phyloP scores from a whole-genome alignment of 176 grass and related monocot genomes.

The Oryza officinalis region DNA sequence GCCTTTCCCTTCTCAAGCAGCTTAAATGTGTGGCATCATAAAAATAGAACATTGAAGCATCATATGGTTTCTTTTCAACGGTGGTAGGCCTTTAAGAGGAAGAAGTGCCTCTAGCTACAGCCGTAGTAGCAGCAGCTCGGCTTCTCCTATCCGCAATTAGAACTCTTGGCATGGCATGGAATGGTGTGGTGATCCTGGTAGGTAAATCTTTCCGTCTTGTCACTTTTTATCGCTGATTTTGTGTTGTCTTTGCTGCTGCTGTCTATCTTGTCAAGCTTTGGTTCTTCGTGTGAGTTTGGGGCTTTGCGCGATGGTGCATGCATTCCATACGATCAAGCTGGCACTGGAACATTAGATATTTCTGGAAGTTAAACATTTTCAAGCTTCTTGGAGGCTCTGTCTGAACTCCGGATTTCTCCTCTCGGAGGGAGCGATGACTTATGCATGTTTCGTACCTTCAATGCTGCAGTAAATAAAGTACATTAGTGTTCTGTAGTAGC shows the following conservation, averaged over 20 bases:
- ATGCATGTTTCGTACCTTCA: not conserved
- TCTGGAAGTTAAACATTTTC: not conserved
- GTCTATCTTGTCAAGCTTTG: not conserved
- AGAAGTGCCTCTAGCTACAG: slow-evolving; percentile 52
- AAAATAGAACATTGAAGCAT: not conserved
- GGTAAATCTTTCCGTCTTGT: slow-evolving; percentile 49
- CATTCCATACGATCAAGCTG: not conserved
- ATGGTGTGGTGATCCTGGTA: slow-evolving; percentile 12
- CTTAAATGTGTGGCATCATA: not conserved
- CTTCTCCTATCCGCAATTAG: slow-evolving; percentile 42
- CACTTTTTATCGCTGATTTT: not conserved
- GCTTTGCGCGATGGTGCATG: not conserved
- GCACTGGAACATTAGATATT: not conserved
- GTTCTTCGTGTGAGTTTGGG: slow-evolving; percentile 15
- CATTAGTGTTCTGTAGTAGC: not conserved
- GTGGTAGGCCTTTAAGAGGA: slow-evolving; percentile 56
- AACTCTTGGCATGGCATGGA: not conserved
- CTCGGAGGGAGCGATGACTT: not conserved
- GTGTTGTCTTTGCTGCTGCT: slow-evolving; percentile 7
- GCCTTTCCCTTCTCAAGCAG: not conserved
- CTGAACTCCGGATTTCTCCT: not conserved
- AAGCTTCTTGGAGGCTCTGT: not conserved
- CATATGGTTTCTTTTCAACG: not conserved
- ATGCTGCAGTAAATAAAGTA: not conserved
- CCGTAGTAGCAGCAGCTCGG: slow-evolving; percentile 58